Percentiles rank a stretch among this genome's conserved stretches.
phyloP scores from a whole-genome alignment of 257 asterid genomes.

The Knoxia roxburghii region DNA sequence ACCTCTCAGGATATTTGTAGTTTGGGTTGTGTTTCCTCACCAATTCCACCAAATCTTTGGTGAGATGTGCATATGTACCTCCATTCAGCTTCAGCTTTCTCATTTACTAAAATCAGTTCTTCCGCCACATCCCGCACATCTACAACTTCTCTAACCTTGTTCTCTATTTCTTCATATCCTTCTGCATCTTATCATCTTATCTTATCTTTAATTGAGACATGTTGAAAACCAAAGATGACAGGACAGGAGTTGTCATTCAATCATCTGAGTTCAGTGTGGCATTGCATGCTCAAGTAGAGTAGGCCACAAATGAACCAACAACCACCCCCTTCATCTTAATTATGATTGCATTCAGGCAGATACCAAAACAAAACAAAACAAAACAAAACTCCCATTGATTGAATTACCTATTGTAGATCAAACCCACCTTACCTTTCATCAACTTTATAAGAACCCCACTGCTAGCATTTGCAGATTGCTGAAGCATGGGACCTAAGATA shows the following conservation, averaged over 20 bases:
- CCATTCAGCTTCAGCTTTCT: constrained; percentile 60
- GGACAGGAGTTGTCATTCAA: too few species aligned
- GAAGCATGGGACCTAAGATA: constrained; percentile 74
- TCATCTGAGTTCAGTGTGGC: not conserved
- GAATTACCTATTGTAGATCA: not conserved
- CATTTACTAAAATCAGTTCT: constrained; percentile 49
- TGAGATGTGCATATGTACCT: constrained; percentile 63
- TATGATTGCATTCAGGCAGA: not conserved
- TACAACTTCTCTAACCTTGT: constrained; percentile 29
- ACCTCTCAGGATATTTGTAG: constrained; percentile 70
- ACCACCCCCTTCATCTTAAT: too few species aligned
- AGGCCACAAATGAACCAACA: too few species aligned
- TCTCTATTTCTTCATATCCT: constrained; percentile 48
- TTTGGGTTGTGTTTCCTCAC: constrained; percentile 47
- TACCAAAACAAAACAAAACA: not conserved
- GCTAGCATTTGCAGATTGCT: constrained; percentile 50
- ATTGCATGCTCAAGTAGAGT: not conserved
- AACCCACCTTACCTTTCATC: constrained; percentile 43
- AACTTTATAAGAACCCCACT: constrained; percentile 50
- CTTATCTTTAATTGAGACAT: not conserved
- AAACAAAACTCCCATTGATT: not conserved
- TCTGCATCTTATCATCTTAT: constrained; percentile 20
- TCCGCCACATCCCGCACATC: constrained; percentile 74
- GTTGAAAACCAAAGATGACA: not conserved
- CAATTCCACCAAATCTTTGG: constrained; percentile 40